Conservation (phyloP, 345 rosid species). For the Ceriops zippeliana region DNA sequence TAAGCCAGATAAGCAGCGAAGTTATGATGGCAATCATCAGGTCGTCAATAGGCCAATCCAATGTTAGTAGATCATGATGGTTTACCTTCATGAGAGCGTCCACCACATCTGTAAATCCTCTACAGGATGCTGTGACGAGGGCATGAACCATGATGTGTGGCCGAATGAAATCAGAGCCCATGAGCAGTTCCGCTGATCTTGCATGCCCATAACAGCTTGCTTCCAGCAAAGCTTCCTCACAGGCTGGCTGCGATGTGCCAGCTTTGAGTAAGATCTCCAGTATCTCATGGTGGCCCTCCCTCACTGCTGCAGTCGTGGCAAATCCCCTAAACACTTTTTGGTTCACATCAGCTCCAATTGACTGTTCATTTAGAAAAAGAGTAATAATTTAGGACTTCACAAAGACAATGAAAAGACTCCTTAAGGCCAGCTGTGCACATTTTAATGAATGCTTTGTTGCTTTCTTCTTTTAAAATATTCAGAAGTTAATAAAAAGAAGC, state of each 20-base stretch:
- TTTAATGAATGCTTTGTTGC: not conserved
- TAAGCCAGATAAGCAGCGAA: not conserved
- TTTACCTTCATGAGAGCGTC: conserved; percentile 66
- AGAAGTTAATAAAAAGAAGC: conserved; percentile 8
- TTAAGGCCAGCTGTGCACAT: not conserved
- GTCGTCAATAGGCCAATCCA: not conserved
- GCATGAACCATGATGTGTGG: conserved; percentile 87
- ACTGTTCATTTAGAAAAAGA: conserved; percentile 44
- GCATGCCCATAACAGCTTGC: conserved; percentile 81
- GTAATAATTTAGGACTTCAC: conserved; percentile 21
- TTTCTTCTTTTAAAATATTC: conserved; percentile 10
- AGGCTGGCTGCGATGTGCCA: conserved; percentile 86
- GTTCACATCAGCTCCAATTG: conserved; percentile 87
- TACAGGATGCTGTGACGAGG: conserved; percentile 76
- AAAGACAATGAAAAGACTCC: conserved; percentile 14
- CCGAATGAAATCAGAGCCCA: conserved; percentile 82
- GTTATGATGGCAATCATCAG: not conserved
- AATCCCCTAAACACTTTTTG: conserved; percentile 90
- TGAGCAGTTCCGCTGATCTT: conserved; percentile 61
- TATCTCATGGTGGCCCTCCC: conserved; percentile 82
- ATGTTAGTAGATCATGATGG: not conserved
- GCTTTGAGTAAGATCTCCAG: conserved; percentile 83
- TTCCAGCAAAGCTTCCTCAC: conserved; percentile 89
- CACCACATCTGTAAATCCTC: conserved; percentile 75
- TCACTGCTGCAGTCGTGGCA: conserved; percentile 86